Evolutionary conservation across 202 grass and related monocot genomes (phyloP), one percentile per base, ranked within the genome.

Genomic region (Panicum virgatum): DNA sequence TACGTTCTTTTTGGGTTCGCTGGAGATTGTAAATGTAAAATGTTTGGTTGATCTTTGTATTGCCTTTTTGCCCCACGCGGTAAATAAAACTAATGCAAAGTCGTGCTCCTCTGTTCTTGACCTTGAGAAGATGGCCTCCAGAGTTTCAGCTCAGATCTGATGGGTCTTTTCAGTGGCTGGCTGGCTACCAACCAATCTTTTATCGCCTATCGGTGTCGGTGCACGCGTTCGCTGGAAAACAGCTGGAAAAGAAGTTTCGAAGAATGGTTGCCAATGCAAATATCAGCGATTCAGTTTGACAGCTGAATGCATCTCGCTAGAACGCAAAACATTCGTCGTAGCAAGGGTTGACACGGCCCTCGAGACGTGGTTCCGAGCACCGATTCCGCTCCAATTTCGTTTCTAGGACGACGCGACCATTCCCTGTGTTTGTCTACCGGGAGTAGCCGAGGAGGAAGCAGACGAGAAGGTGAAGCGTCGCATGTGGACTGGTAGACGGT

Each of bases 61-160:
- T 76, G 80, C 20, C 8, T 56, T 83, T 90, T 74, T 83, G 62
- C 84, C 75, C 75, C 75, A 44, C 48, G 80, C 43, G 46, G 84
- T 87, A 87, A 90, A 90, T 83, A 83, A 90, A 88, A 86, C 75
- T 26, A 75, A 75, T 83, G 84, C 84, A 75, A 75, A 72, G 47
- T 75, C 29, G 75, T 88, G 67, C 50, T 25, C 42, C 40, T 48
- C 29, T 65, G 64, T 42, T 86, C 61, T 84, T 52, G 40, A 22
- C 82, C 61, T 84, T 23, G 34, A 42, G 47, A 50, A n/a, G 26
- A 46, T 73, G 75, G 12, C 19, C 61, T 52, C 23, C 29, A 42
- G 50, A 80, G 27, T 19, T 46, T 29, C 47, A 12, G 38, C 48
- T 40, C 73, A 79, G 83, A 86, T 90, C 75, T 69, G 68, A 62